A percentile compares a stretch with the other conserved stretches of the same genome.
Conservation (phyloP, 495 filamentous ascomycete species). For the Penicillium paxilli region DNA sequence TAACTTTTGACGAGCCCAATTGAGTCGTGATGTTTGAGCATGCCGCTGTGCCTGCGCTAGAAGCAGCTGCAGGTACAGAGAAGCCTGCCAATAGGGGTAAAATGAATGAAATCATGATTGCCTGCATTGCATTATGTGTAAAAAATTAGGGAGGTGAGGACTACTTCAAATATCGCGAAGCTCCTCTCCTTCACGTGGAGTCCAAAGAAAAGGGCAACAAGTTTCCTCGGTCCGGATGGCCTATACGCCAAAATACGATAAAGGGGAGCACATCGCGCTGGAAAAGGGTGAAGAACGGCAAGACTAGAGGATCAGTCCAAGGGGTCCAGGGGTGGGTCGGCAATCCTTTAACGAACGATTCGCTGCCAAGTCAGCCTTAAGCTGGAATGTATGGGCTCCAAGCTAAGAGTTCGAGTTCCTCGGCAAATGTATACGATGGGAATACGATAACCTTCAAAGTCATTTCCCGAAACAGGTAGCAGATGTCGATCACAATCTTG, state of each 20-base stretch:
- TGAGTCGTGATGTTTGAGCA: slow-evolving; percentile 23
- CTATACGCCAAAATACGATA: slow-evolving; percentile 17
- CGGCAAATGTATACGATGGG: background rate
- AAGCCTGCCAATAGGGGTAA: slow-evolving; percentile 11
- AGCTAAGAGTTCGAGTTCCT: background rate
- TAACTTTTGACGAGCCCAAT: slow-evolving; percentile 23
- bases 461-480: background rate
- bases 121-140: background rate
- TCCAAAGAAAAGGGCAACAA: background rate
- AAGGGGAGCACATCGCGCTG: background rate
- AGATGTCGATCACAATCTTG: background rate
- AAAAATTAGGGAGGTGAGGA: background rate
- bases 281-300: background rate
- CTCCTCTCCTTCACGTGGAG: slow-evolving; percentile 3
- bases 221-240: slow-evolving; percentile 7
- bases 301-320: background rate
- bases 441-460: background rate
- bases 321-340: background rate
- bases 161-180: slow-evolving; percentile 2
- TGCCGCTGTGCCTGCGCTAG: slow-evolving; percentile 14
- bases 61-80: slow-evolving; percentile 4
- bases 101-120: slow-evolving; percentile 6
- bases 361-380: background rate
- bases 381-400: background rate
- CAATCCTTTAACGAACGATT: background rate